Conservation (phyloP, 148 eudicot species). For the Dianthus caryophyllus region DNA sequence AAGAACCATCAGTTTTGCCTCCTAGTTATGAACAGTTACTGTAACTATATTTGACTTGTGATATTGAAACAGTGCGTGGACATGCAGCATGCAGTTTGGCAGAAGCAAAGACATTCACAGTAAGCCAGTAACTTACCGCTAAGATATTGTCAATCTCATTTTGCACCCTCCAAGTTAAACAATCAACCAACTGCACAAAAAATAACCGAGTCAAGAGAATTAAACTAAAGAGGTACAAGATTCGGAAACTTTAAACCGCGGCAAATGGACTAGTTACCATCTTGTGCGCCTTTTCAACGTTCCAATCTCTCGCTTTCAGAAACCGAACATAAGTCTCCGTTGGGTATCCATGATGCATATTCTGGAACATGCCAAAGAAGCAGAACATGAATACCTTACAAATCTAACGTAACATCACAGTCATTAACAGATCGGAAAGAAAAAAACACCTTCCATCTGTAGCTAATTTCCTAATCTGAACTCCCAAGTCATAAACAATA, state of each 20-base stretch:
- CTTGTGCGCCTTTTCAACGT: conserved; percentile 66
- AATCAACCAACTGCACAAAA: conserved; percentile 62
- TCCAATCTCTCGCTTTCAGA: conserved; percentile 87
- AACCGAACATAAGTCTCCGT: conserved; percentile 55
- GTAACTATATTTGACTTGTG: not conserved
- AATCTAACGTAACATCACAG: not conserved
- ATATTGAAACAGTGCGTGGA: too few relatives aligned
- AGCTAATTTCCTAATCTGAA: not conserved
- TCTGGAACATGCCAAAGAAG: conserved; percentile 40
- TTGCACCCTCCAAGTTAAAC: conserved; percentile 89
- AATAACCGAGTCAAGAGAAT: conserved; percentile 21
- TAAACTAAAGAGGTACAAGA: not conserved
- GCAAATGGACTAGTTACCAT: conserved; percentile 43
- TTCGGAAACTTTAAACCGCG: not conserved
- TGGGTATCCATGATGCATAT: conserved; percentile 66
- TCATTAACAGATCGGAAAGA: not conserved
- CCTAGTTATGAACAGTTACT: not conserved
- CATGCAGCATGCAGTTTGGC: not conserved
- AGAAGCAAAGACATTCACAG: not conserved
- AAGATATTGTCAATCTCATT: conserved; percentile 82
- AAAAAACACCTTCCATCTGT: not conserved
- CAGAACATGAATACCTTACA: conserved; percentile 1
- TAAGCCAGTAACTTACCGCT: conserved; percentile 54
- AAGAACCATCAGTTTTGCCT: not conserved
- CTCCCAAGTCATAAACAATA: too few relatives aligned